Percentiles rank a stretch among this genome's conserved stretches.
phyloP scores from a whole-genome alignment of 352 stramenopile genomes.

The Phytophthora megakarya region DNA sequence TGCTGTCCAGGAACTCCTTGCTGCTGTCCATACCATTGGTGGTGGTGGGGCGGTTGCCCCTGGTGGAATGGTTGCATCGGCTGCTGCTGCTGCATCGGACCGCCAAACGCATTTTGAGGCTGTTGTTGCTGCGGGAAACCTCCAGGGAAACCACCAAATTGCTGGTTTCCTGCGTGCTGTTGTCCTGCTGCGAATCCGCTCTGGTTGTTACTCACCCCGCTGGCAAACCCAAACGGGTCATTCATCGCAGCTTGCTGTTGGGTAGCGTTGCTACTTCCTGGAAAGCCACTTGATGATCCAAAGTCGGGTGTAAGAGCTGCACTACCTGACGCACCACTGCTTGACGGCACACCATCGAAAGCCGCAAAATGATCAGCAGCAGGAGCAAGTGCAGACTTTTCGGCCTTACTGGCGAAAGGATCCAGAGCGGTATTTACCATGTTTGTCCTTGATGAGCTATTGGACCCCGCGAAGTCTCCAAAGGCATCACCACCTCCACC shows the following conservation, averaged over 20 bases:
- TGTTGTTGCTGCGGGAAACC: conserved; percentile 34
- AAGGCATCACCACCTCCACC: conserved; percentile 40
- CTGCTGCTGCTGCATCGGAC: conserved; percentile 46
- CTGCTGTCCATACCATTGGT: conserved; percentile 51
- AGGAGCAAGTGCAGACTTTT: conserved; percentile 16
- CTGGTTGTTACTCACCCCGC: conserved; percentile 30
- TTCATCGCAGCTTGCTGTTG: conserved; percentile 32
- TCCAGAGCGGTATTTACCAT: conserved; percentile 40
- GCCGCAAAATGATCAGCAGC: conserved; percentile 65
- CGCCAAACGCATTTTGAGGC: conserved; percentile 26
- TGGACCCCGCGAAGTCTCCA: conserved; percentile 36
- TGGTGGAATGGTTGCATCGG: conserved; percentile 44
- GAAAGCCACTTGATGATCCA: conserved; percentile 17
- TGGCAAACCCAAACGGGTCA: conserved; percentile 63
- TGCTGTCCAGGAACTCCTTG: conserved; percentile 34
- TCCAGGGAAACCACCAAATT: conserved; percentile 34
- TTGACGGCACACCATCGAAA: conserved; percentile 59
- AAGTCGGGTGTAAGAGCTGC: conserved; percentile 25
- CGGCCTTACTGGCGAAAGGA: conserved; percentile 27
- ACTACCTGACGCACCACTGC: conserved; percentile 7
- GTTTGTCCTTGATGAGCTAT: conserved; percentile 35
- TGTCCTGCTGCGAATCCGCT: conserved; percentile 38
- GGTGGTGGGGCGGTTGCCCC: conserved; percentile 42
- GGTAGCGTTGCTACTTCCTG: conserved; percentile 10
- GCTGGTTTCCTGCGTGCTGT: conserved; percentile 24